Conservation (phyloP, 345 rosid genomes). For the Ceriops decandra region DNA sequence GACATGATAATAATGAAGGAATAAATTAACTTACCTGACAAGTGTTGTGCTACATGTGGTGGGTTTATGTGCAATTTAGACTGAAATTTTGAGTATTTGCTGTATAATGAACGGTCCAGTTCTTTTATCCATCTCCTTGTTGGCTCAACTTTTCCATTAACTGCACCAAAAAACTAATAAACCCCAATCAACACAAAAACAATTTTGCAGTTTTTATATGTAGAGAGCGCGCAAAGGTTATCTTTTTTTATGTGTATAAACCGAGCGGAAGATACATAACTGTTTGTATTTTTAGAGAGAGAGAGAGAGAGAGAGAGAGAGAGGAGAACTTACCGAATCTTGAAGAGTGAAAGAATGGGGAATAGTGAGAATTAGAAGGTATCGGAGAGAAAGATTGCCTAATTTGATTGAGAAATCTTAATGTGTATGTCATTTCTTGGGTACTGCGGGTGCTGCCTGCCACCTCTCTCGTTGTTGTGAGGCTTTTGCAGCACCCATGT, state of each 20-base stretch:
- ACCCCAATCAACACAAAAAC: background rate
- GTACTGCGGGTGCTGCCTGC: background rate
- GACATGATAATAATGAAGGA: background rate
- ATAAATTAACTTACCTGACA: slow-evolving; percentile 17
- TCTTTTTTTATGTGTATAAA: no score
- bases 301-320: no score
- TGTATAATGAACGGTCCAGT: slow-evolving; percentile 7
- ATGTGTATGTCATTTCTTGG: slow-evolving; percentile 22
- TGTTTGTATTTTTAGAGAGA: no score
- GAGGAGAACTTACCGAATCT: background rate
- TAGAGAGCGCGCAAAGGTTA: no score
- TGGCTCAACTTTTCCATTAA: slow-evolving; percentile 21
- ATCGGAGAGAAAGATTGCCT: slow-evolving; percentile 10
- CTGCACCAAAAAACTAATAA: slow-evolving; percentile 5
- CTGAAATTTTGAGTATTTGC: slow-evolving; percentile 9
- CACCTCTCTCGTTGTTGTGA: background rate
- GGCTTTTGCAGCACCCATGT: background rate
- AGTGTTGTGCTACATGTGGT: background rate
- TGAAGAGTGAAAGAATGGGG: background rate
- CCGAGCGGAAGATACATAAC: no score
- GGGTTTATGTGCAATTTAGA: slow-evolving; percentile 5
- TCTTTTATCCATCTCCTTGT: slow-evolving; percentile 24
- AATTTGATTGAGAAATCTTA: slow-evolving; percentile 23
- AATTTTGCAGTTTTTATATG: background rate
- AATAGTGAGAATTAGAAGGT: background rate